Evolutionary conservation across 179 eudicot genomes (phyloP).

Genomic region (Beta lomatogona): DNA sequence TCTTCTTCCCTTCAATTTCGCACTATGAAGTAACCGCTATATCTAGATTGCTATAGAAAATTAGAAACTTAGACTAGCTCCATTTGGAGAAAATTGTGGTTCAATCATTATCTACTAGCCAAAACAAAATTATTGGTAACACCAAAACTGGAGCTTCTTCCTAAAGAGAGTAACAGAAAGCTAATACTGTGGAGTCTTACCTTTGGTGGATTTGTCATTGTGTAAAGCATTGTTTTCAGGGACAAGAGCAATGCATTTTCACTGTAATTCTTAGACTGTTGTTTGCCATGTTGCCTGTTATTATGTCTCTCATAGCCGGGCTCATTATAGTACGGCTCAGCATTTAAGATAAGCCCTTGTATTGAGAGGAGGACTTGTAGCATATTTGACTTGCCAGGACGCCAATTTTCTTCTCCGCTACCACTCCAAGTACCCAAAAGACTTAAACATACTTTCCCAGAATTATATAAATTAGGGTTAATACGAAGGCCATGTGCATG

Average conservation of each 20-base stretch:
- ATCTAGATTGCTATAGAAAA: not conserved
- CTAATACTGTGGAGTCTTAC: constrained; percentile 31
- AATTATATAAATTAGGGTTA: constrained; percentile 72
- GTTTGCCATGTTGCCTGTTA: constrained; percentile 40
- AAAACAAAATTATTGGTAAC: not conserved
- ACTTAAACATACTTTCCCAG: constrained; percentile 88
- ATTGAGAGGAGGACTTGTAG: constrained; percentile 83
- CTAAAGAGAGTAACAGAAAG: not conserved
- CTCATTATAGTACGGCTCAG: constrained; percentile 78
- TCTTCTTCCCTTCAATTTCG: not conserved
- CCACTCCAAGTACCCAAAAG: constrained; percentile 87
- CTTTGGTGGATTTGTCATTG: constrained; percentile 74
- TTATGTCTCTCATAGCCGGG: constrained; percentile 51
- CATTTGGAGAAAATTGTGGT: not conserved
- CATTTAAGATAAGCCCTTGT: constrained; percentile 79
- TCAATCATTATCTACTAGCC: not conserved
- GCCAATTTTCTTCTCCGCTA: constrained; percentile 59
- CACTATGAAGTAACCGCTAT: not conserved
- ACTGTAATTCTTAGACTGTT: constrained; percentile 45
- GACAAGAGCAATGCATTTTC: constrained; percentile 57
- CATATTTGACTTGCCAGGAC: constrained; percentile 65
- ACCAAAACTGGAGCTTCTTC: not conserved
- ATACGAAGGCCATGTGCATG: constrained; percentile 81
- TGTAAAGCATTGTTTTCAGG: constrained; percentile 68
- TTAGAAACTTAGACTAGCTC: not conserved